Conservation (phyloP, 768 basidiomycete genomes). For the Candolleomyces efflorescens region DNA sequence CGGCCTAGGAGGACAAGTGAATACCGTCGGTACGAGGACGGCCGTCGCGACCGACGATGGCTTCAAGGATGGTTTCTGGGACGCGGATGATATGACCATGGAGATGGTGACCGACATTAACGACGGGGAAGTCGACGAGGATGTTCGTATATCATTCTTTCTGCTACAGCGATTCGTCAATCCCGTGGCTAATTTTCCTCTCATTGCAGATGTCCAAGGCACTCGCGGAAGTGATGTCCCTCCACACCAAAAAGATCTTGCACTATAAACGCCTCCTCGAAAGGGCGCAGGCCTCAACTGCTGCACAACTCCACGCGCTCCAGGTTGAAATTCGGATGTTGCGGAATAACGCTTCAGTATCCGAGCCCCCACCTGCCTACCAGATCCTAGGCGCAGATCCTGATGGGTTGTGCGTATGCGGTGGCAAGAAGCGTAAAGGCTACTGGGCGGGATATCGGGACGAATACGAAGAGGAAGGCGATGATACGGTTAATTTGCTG, state of each 20-base stretch:
- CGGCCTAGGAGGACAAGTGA: slow-evolving; percentile 12
- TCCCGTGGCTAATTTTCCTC: neutral
- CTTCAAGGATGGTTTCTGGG: slow-evolving; percentile 31
- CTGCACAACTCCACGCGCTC: slow-evolving; percentile 80
- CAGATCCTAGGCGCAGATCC: slow-evolving; percentile 20
- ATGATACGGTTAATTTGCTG: slow-evolving; percentile 36
- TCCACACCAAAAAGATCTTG: slow-evolving; percentile 55
- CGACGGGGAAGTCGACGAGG: slow-evolving; percentile 66
- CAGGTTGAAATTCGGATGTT: slow-evolving; percentile 76
- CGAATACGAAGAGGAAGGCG: slow-evolving; percentile 39
- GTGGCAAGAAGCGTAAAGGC: slow-evolving; percentile 55
- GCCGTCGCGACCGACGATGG: slow-evolving; percentile 25
- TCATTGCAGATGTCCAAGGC: slow-evolving; percentile 32
- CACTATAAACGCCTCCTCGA: slow-evolving; percentile 79
- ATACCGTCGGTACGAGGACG: slow-evolving; percentile 22
- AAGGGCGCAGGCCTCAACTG: slow-evolving; percentile 71
- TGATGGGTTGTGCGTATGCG: slow-evolving; percentile 45
- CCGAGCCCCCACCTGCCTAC: slow-evolving; percentile 15
- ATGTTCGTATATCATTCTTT: slow-evolving; percentile 34
- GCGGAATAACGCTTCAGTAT: slow-evolving; percentile 32
- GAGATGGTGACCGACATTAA: slow-evolving; percentile 68
- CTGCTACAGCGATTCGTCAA: slow-evolving; percentile 6
- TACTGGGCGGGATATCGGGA: slow-evolving; percentile 73
- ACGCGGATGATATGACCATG: slow-evolving; percentile 56
- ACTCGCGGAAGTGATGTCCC: slow-evolving; percentile 31